Evolutionary conservation across 495 filamentous ascomycete genomes (phyloP).

Genomic region (Penicillium daleae): DNA sequence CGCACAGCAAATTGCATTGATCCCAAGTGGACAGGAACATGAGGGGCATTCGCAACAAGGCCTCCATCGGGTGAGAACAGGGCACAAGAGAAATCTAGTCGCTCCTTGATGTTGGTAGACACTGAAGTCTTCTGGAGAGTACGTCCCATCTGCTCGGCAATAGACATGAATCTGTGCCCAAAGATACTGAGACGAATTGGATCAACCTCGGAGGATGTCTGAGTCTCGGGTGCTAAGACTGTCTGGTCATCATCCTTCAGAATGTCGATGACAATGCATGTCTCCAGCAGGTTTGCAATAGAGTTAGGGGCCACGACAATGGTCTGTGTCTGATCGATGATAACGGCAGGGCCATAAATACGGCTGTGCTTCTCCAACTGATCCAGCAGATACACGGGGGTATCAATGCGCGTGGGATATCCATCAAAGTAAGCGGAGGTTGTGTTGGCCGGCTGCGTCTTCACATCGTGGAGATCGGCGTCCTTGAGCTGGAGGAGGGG

Average conservation of each 20-base stretch:
- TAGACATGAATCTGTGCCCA: constrained; percentile 97
- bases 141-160: constrained; percentile 96
- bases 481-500: constrained; percentile 45
- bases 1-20: constrained; percentile 94
- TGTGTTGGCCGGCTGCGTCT: constrained; percentile 30
- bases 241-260: constrained; percentile 46
- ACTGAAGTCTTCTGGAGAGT: constrained; percentile 97
- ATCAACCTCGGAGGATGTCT: constrained; percentile 66
- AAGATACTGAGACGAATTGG: constrained; percentile 96
- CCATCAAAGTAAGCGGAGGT: constrained; percentile 54
- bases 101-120: constrained; percentile 97
- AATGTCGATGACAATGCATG: constrained; percentile 54
- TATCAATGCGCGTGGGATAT: constrained; percentile 74
- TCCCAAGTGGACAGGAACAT: constrained; percentile 91
- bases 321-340: constrained; percentile 95
- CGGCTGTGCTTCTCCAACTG: constrained; percentile 76
- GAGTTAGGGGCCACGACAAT: constrained; percentile 87
- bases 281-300: constrained; percentile 50
- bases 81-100: constrained; percentile 94
- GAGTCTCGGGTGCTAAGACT: neutral
- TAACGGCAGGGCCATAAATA: constrained; percentile 82
- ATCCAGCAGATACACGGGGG: constrained; percentile 82
- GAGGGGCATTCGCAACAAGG: constrained; percentile 91
- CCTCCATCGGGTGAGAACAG: constrained; percentile 91
- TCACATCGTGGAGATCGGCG: constrained; percentile 35